Percentiles rank a stretch among this genome's conserved stretches.
phyloP scores from a whole-genome alignment of 805 yeast species.

The Wickerhamiella azyma region DNA sequence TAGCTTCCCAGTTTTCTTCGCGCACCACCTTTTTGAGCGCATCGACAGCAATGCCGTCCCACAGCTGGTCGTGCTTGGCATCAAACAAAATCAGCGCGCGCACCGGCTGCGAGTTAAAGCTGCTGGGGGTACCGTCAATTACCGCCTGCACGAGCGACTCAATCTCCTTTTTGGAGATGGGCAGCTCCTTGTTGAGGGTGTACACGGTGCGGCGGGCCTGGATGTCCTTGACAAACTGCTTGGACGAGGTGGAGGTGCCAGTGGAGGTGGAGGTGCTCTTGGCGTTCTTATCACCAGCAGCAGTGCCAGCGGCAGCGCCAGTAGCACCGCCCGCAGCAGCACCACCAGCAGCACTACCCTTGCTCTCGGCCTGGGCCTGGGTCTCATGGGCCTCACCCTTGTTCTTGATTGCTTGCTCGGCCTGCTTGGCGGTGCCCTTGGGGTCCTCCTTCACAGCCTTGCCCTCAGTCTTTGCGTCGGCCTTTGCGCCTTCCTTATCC shows the following conservation, averaged over 20 bases:
- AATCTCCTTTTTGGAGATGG: slow-evolving; percentile 31
- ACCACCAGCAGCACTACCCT: background rate
- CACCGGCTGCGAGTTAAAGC: slow-evolving; percentile 39
- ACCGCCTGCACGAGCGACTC: slow-evolving; percentile 32
- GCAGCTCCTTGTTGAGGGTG: slow-evolving; percentile 31
- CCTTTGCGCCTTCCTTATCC: background rate
- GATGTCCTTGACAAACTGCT: slow-evolving; percentile 14
- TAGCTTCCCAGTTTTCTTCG: slow-evolving; percentile 28
- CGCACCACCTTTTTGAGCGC: slow-evolving; percentile 23
- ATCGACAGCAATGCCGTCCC: slow-evolving; percentile 30
- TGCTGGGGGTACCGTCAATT: slow-evolving; percentile 37
- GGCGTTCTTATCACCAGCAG: no score
- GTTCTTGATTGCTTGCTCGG: background rate
- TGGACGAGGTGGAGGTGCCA: background rate
- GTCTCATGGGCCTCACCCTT: background rate
- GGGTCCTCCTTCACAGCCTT: background rate
- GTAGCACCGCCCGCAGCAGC: background rate
- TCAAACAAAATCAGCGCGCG: slow-evolving; percentile 38
- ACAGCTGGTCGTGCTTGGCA: slow-evolving; percentile 32
- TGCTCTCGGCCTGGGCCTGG: background rate
- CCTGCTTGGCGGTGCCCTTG: background rate
- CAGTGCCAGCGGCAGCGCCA: background rate
- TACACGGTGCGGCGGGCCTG: slow-evolving; percentile 37
- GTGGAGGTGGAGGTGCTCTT: background rate
- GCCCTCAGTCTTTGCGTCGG: background rate